Base-by-base conservation (phyloP, 768 basidiomycete species). In the Mycena rosella region DNA sequence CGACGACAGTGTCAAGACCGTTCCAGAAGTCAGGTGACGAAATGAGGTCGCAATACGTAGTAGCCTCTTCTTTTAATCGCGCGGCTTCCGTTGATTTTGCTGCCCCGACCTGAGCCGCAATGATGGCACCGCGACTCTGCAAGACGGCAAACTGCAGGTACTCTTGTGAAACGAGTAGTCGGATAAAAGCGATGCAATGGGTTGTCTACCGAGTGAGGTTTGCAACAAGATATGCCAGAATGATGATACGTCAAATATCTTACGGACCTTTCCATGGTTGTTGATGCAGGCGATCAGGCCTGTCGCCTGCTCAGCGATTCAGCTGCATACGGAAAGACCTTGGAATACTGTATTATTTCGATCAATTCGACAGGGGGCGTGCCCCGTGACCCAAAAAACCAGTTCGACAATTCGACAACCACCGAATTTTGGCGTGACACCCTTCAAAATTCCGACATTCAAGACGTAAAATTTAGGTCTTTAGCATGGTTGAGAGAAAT, bases 201-300 rank as follows among this genome's bases (percentile, higher is more conserved):
- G 70, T 67, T 0, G 71, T 72, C 71, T 68, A 72, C 2, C 71
- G 68, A 5, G 71, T 72, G 10, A 72, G 60, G 42, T 70, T 72
- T 8, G 71, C 68, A 0, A 69, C 57, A 1, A 72, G 36, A 44
- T 69, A 69, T 5, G 63, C 59, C 22, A 71, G 68, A 24, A 72
- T 48, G 18, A 49, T 34, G 9, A 24, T 40, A 14, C 38, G 38
- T 40, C 38, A 15, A 72, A 69, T 10, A 72, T 66, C 2, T 26
- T 34, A 0, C 69, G 60, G 26, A 68, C 69, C 42, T 70, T 70
- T 10, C 45, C 34, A 34, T 68, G 67, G 42, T 68, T 68, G 27
- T 65, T 68, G 29, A 72, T 36, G 63, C 68, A n/a, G 20, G 40
- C 64, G 18, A 66, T 72, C 0, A 69, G 13, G 2, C 7, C 48